Conservation (phyloP, 1,284 basidiomycete genomes). For the Ganoderma meredithae region DNA sequence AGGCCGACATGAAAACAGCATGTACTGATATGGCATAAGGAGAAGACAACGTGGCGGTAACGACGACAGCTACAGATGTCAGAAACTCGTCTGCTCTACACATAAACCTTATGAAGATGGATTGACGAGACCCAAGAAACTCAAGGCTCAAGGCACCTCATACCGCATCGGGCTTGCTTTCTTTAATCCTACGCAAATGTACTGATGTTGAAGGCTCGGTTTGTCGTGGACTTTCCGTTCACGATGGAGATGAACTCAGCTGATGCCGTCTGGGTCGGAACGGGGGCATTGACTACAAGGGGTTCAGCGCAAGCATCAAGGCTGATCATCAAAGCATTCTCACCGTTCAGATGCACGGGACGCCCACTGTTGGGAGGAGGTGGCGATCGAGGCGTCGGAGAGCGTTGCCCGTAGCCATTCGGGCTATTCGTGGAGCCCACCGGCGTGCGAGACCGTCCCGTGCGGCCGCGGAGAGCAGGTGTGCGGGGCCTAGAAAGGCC, state of each 20-base stretch:
- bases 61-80: neutral
- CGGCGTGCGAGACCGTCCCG: neutral
- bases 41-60: neutral
- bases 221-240: conserved; percentile 4
- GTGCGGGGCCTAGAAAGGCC: neutral
- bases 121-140: neutral
- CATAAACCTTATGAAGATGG: neutral
- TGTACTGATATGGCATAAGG: neutral
- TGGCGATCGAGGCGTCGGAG: conserved; percentile 1
- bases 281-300: neutral
- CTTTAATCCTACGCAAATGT: neutral
- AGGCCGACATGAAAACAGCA: neutral
- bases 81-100: neutral
- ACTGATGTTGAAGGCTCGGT: neutral
- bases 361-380: neutral
- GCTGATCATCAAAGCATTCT: neutral
- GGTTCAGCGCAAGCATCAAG: neutral
- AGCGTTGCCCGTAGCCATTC: neutral
- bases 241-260: conserved; percentile 12
- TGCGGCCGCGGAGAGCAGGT: neutral
- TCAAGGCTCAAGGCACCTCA: neutral
- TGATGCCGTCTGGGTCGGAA: neutral
- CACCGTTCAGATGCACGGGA: neutral
- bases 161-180: neutral
- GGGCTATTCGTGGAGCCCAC: neutral